These are phyloP conservation scores for Fusarium sambucinum DNA, from an alignment of 2,329 filamentous ascomycete species.

Conservation along the genomic window DNA sequence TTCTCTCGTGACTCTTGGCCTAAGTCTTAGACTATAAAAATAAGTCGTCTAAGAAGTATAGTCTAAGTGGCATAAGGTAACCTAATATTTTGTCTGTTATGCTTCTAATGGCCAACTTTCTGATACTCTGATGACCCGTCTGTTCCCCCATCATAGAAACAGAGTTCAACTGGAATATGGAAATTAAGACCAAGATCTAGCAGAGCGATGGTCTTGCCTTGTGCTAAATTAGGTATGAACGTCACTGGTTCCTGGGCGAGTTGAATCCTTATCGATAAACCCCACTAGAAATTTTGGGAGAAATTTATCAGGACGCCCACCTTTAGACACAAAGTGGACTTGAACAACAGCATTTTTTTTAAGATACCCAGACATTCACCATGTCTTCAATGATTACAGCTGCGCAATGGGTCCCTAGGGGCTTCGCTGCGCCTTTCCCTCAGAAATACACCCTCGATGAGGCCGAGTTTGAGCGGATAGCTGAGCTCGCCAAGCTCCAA, in stretches of 20 bases:
- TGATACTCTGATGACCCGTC: no score
- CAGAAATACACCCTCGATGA: conserved; percentile 81
- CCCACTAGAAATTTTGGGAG: conserved; percentile 54
- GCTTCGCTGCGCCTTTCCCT: conserved; percentile 81
- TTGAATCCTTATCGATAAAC: conserved; percentile 56
- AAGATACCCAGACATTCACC: conserved; percentile 50
- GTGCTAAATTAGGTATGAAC: no score
- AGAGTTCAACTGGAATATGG: no score
- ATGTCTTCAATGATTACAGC: conserved; percentile 81
- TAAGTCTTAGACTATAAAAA: no score
- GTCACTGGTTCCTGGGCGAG: conserved; percentile 8
- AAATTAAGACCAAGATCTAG: no score
- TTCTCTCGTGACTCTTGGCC: no score
- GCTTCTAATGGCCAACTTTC: no score
- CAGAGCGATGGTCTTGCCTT: no score
- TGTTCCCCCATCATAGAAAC: no score
- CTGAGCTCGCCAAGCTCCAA: conserved; percentile 79
- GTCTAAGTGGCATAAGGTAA: no score
- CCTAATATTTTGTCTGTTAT: no score
- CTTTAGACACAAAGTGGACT: conserved; percentile 30
- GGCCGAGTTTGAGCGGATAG: conserved; percentile 80
- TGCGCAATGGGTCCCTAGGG: conserved; percentile 80
- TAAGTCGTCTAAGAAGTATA: no score
- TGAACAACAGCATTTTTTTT: conserved; percentile 32
- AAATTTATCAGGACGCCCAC: conserved; percentile 47